phyloP scores from a whole-genome alignment of 106 monocot species.

The Amphibolis antarctica region DNA sequence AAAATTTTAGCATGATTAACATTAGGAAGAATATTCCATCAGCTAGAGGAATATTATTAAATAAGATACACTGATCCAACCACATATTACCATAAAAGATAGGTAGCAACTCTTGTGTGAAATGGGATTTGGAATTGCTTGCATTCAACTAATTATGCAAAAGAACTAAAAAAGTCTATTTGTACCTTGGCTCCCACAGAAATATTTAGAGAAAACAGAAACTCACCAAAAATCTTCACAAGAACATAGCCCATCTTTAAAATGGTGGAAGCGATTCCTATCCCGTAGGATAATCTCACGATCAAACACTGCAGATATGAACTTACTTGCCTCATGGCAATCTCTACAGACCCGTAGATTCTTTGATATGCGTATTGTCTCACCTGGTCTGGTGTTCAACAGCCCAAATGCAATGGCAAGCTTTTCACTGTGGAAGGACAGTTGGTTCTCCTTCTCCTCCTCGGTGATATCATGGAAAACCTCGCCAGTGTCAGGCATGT shows the following conservation, averaged over 20 bases:
- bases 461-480: slow-evolving; percentile 37
- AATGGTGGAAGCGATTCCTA: slow-evolving; percentile 72
- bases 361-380: slow-evolving; percentile 56
- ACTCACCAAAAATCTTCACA: slow-evolving; percentile 79
- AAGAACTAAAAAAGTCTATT: no score
- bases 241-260: slow-evolving; percentile 50
- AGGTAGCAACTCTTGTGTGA: no score
- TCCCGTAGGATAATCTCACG: slow-evolving; percentile 61
- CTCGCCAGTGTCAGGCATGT: slow-evolving; percentile 26
- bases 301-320: slow-evolving; percentile 43
- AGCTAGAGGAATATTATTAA: no score
- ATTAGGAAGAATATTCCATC: no score
- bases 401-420: slow-evolving; percentile 73
- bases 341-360: slow-evolving; percentile 71
- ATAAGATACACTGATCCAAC: no score
- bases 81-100: no score
- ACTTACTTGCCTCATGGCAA: slow-evolving; percentile 62
- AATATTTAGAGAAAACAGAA: neutral
- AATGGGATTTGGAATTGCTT: no score
- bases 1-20: no score
- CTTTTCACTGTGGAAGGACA: slow-evolving; percentile 70
- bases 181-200: no score
- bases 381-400: slow-evolving; percentile 31
- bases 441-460: slow-evolving; percentile 38
- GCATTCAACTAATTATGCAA: no score